Base-by-base conservation (phyloP, 208 protist genomes). In the Crithidia sp. region DNA sequence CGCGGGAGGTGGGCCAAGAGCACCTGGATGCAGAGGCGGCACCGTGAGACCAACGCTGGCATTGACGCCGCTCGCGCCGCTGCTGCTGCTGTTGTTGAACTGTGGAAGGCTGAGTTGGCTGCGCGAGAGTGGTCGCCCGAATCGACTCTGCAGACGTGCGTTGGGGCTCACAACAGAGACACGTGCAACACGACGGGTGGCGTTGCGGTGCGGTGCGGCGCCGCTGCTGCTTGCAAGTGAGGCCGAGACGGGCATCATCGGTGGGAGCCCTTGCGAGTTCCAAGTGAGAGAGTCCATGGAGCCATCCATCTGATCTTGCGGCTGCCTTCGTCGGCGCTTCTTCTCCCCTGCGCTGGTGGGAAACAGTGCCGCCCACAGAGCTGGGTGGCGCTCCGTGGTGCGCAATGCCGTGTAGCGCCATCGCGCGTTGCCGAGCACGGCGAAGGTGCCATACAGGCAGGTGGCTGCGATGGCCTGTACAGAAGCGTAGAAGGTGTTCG, bases 361-460 rank as follows among this genome's bases (percentile, higher is more conserved):
- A 16, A 77, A 56, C 5, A 77, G 43, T 16, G 61, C 6, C 16
- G 37, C 44, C 64, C 72, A 71, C 40, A 71, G 37, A n/a, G 52
- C 53, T 7, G 74, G 19, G 39, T 69, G 67, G 3, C 14, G 14
- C 28, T 63, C 67, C 9, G 64, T 60, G 2, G 17, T 79, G 14
- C 53, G 40, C n/a, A 57, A 8, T 28, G 63, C 78, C 3, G 60
- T 62, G 45, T 68, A 66, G 50, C 65, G 67, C 72, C 78, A 79
- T 12, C 53, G 59, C 1, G 62, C 55, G 63, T 79, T 58, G 57
- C 72, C 62, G 45, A 59, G 47, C 12, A 76, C 19, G 36, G 45
- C 17, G 19, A 79, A 79, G 63, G 67, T 67, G 4, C 62, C 65
- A 67, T 75, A 83, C 19, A 82, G 37, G 40, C 53, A 66, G 39